Evolutionary conservation across 2,329 filamentous ascomycete species (phyloP).

Genomic region (Fusarium sp.): DNA sequence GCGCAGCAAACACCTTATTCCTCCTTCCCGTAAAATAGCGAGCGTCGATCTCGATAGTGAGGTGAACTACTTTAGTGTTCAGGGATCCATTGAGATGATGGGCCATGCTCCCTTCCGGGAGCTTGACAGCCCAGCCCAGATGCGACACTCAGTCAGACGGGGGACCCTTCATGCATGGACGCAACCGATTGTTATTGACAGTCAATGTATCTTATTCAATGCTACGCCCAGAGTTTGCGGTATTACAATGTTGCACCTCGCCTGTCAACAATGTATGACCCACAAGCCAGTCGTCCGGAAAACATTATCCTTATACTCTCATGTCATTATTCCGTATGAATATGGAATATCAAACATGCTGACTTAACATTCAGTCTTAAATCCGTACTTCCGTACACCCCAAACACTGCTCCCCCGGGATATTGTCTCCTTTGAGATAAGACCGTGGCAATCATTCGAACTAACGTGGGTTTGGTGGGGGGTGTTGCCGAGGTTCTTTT

Average conservation of each 20-base stretch:
- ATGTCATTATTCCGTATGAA: neutral
- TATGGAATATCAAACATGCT: neutral
- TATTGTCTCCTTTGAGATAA: slow-evolving; percentile 35
- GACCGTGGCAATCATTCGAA: slow-evolving; percentile 17
- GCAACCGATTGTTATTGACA: neutral
- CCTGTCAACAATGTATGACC: neutral
- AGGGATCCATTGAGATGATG: slow-evolving; percentile 20
- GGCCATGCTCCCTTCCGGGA: neutral
- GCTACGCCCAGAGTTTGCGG: neutral
- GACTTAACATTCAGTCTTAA: slow-evolving; percentile 13
- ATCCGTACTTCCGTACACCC: slow-evolving; percentile 27
- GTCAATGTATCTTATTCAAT: neutral
- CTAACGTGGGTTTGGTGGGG: slow-evolving; percentile 5
- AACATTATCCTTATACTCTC: neutral
- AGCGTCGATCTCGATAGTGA: slow-evolving; percentile 39
- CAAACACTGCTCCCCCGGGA: slow-evolving; percentile 19
- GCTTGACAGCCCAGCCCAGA: slow-evolving; percentile 26
- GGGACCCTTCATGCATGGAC: slow-evolving; percentile 31
- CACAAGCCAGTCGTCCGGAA: neutral
- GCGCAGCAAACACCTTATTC: slow-evolving; percentile 40
- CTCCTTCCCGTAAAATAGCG: slow-evolving; percentile 10
- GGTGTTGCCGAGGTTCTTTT: slow-evolving; percentile 28
- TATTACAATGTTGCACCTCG: slow-evolving; percentile 3
- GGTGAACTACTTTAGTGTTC: slow-evolving; percentile 24
- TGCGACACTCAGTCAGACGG: slow-evolving; percentile 27